Evolutionary conservation across 192 early-diverging fungal genomes (phyloP), one percentile per base, ranked within the genome.

Genomic region (Cladochytrium replicatum): DNA sequence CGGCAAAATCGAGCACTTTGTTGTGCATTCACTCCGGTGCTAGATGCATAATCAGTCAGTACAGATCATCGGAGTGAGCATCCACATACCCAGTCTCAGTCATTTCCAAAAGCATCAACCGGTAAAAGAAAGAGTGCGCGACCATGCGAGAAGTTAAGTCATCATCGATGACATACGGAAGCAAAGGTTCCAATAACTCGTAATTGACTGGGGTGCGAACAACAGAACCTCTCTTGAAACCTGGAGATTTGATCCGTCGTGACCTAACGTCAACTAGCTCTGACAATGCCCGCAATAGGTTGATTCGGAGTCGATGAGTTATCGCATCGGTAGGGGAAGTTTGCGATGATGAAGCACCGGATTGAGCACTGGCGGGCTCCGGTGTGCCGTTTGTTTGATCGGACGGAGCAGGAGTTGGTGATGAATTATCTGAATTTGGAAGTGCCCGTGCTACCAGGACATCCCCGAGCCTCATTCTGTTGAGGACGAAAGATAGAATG

Each of bases 401-500:
- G n/a, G n/a, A n/a, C n/a, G n/a, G n/a, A n/a, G n/a, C n/a, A n/a
- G n/a, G n/a, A n/a, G n/a, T n/a, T 9, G 13, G 15, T 7, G 39
- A 6, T n/a, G 39, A 8, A 4, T 24, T 15, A 15, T 43, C 48
- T 15, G 31, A 27, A 4, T 50, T 39, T 24, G 7, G 27, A 17
- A 39, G 48, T 5, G 28, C 15, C 4, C 31, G 13, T 45, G 48
- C 31, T 0, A 4, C 17, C 4, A 8, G 9, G 21, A 37, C 17
- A 32, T 52, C 23, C 17, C 37, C 52, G n/a, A 55, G 2, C 28
- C 37, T 29, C 4, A 60, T 26, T 7, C 61, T 41, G 43, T 69
- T 69, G 8, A 58, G 43, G 17, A 69, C 11, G 30, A 57, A 62
- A 17, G 53, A 6, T n/a, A 69, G 25, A 22, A 69, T 48, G 17